Conservation (phyloP, 106 monocot species). For the Dioscorea zingiberensis region DNA sequence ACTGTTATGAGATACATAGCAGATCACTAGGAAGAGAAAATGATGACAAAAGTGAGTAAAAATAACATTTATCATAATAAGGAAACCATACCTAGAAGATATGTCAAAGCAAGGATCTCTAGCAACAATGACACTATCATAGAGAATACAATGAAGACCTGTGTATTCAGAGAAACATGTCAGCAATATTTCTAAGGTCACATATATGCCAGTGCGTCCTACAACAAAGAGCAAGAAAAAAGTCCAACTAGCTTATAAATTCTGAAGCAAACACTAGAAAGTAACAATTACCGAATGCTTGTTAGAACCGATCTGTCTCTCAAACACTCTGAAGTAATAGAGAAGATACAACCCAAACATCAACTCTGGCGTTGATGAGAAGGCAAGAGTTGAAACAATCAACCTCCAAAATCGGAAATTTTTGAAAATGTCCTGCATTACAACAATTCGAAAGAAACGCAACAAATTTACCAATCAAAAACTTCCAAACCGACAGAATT, state of each 20-base stretch:
- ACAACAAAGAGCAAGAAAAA: background rate
- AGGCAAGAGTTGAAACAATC: slow-evolving; percentile 60
- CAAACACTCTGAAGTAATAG: slow-evolving; percentile 92
- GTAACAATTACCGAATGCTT: slow-evolving; percentile 63
- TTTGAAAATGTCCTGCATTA: slow-evolving; percentile 56
- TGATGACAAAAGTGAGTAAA: background rate
- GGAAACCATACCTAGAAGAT: slow-evolving; percentile 47
- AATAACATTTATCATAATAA: background rate
- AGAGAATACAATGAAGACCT: slow-evolving; percentile 67
- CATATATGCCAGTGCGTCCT: background rate
- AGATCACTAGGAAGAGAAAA: background rate
- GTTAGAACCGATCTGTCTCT: slow-evolving; percentile 89
- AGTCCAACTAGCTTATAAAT: background rate
- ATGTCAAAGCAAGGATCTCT: slow-evolving; percentile 38
- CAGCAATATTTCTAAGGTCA: background rate
- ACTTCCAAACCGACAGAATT: background rate
- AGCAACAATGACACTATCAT: slow-evolving; percentile 25
- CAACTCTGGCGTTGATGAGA: slow-evolving; percentile 77
- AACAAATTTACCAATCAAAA: background rate
- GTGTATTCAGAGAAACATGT: slow-evolving; percentile 11
- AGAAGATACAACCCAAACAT: slow-evolving; percentile 73
- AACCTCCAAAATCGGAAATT: slow-evolving; percentile 47
- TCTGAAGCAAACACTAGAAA: too few relatives aligned
- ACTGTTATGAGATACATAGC: too few relatives aligned
- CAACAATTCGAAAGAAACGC: background rate